A percentile compares a stretch with the other conserved stretches of the same genome.
Conservation (phyloP, 805 yeast genomes). For the Debaryomyces tyrocola region DNA sequence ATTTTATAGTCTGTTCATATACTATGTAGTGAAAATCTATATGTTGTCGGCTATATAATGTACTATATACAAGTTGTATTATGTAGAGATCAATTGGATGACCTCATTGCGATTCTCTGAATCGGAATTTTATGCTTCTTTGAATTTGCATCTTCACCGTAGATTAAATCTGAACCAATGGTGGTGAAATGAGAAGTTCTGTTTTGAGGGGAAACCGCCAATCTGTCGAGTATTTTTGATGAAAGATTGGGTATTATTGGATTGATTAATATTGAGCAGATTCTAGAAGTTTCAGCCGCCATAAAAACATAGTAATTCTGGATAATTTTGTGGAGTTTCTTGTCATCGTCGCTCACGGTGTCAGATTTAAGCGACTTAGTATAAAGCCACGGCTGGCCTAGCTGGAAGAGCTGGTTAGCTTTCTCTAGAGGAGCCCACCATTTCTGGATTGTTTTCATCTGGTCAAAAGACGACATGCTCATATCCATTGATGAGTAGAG, state of each 20-base stretch:
- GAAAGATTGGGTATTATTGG: constrained; percentile 76
- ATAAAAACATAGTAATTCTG: constrained; percentile 56
- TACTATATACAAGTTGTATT: background rate
- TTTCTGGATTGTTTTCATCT: constrained; percentile 52
- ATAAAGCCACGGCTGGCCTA: constrained; percentile 73
- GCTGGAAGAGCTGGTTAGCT: constrained; percentile 69
- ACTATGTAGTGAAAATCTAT: no score
- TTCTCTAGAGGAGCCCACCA: constrained; percentile 60
- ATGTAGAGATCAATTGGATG: background rate
- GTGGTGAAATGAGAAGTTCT: constrained; percentile 46
- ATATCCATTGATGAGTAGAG: constrained; percentile 41
- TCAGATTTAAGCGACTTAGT: constrained; percentile 23
- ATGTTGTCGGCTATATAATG: background rate
- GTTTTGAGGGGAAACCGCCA: constrained; percentile 49
- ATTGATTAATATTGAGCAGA: constrained; percentile 61
- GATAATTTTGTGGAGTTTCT: constrained; percentile 10
- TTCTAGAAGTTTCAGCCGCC: constrained; percentile 71
- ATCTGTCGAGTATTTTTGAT: constrained; percentile 53
- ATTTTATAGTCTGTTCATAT: no score
- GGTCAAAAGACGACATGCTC: constrained; percentile 48
- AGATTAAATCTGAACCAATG: constrained; percentile 58
- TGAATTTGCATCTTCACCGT: constrained; percentile 58
- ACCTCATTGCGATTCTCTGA: constrained; percentile 23
- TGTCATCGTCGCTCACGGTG: constrained; percentile 17
- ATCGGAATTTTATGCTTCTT: constrained; percentile 52